Base-by-base conservation (phyloP, 1,284 basidiomycete species). In the Cryptococcus sp. region DNA sequence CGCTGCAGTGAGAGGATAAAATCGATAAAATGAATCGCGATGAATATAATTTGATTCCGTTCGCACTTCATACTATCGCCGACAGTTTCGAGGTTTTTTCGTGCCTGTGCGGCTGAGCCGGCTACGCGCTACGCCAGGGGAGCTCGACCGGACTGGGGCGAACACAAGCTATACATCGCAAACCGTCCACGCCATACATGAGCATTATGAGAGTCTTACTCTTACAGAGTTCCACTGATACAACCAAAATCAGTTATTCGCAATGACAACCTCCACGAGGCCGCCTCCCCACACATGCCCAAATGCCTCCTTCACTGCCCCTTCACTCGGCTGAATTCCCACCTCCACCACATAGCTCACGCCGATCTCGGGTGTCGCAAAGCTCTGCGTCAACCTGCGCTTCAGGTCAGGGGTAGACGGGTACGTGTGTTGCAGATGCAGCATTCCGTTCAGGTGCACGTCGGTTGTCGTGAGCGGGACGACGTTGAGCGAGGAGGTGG, bases 271-370 rank as follows among this genome's bases (percentile, higher is more conserved):
- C 50, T 72, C 70, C 4, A 72, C 46, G 13, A 68, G 42, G 1
- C 67, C 70, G 9, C 70, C 66, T 23, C 70, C 70, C 67, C 67
- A 70, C 18, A 72, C 57, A 64, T 69, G 66, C 20, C 53, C 53
- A 45, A 68, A 70, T 28, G 59, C 57, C 53, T 72, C 70, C 46
- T 68, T 70, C 23, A 72, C 64, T 20, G 64, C 61, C 11, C 70
- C 68, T 35, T 54, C 51, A 43, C 56, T 69, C 13, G 70, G 69
- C 53, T 64, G 60, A 13, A 72, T 59, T 4, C 66, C 67, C 8
- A 72, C 57, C 44, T 69, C 66, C 12, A 72, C 18, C 15, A 72
- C 60, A 53, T 72, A 72, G 16, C 57, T 63, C 16, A 72, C 51
- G 1, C 59, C 60, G 21, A 72, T 57, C 43, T 72, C 70, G n/a